These are phyloP conservation scores for Erigeron canadensis DNA, from an alignment of 129 eudicot species.

Conservation along the genomic window DNA sequence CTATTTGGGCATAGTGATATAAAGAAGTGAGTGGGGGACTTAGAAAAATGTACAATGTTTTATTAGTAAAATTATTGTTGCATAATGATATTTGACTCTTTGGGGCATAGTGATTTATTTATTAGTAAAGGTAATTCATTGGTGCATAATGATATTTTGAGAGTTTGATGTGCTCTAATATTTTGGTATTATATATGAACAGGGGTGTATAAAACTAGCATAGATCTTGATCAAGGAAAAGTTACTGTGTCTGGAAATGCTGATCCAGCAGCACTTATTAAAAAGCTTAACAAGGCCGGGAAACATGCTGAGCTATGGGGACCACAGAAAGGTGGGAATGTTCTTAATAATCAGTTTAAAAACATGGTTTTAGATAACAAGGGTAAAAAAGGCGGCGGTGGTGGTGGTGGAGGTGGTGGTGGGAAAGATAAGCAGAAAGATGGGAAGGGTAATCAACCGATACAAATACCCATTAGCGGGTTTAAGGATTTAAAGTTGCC, in stretches of 20 bases:
- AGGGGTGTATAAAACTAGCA: constrained; percentile 66
- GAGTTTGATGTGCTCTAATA: neutral
- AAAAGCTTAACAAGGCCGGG: constrained; percentile 72
- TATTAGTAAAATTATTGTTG: neutral
- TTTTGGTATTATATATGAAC: constrained; percentile 6
- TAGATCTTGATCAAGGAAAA: constrained; percentile 81
- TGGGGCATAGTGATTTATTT: neutral
- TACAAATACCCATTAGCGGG: constrained; percentile 45
- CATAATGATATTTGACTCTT: neutral
- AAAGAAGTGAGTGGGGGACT: no score
- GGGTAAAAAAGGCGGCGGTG: constrained; percentile 43
- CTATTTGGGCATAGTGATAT: neutral
- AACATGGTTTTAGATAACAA: constrained; percentile 63
- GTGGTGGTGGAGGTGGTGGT: constrained; percentile 41
- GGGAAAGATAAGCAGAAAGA: constrained; percentile 57
- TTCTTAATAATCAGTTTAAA: constrained; percentile 48
- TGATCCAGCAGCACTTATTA: constrained; percentile 64
- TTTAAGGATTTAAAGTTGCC: constrained; percentile 51
- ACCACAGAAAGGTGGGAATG: constrained; percentile 40
- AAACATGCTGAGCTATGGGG: constrained; percentile 94
- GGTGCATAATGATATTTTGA: neutral
- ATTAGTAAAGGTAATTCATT: neutral
- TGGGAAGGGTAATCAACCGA: constrained; percentile 43
- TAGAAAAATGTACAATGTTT: neutral
- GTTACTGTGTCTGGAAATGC: constrained; percentile 81